Evolutionary conservation across 1,139 yeast genomes (phyloP).

Genomic region (Zygosaccharomyces sapae): DNA sequence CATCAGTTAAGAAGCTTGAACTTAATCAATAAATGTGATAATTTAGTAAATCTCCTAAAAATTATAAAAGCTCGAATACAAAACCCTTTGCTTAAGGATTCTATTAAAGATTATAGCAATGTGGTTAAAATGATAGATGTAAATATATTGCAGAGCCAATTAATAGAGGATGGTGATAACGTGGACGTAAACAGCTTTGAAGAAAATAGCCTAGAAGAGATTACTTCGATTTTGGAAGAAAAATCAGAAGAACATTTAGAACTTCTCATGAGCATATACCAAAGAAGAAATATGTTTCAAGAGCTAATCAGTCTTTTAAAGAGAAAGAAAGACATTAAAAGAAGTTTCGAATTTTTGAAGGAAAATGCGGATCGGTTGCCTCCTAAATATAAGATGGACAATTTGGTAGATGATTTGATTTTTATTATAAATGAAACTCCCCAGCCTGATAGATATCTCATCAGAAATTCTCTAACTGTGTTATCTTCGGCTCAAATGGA

Average conservation of each 20-base stretch:
- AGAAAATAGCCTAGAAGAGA: conserved; percentile 21
- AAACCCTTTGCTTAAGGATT: neutral
- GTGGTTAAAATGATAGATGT: conserved; percentile 26
- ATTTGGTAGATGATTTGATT: conserved; percentile 19
- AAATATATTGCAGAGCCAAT: conserved; percentile 16
- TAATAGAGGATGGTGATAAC: conserved; percentile 1
- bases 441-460: conserved; percentile 5
- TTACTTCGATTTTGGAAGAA: conserved; percentile 16
- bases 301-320: conserved; percentile 19
- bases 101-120: conserved; percentile 19
- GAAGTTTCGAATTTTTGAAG: conserved; percentile 16
- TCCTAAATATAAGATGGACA: conserved; percentile 13
- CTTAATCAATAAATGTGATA: conserved; percentile 26
- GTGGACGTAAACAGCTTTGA: conserved; percentile 23
- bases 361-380: conserved; percentile 16
- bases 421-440: conserved; percentile 11
- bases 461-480: conserved; percentile 15
- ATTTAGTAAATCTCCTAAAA: conserved; percentile 11
- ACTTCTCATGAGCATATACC: conserved; percentile 21
- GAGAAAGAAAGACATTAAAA: conserved; percentile 8
- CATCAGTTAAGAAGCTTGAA: conserved; percentile 27
- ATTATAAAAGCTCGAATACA: conserved; percentile 13
- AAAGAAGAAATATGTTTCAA: conserved; percentile 13
- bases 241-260: conserved; percentile 11
- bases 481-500: conserved; percentile 15